Percentiles rank a stretch among this genome's conserved stretches.
phyloP scores from a whole-genome alignment of 202 grass and related monocot genomes.

The Bolboschoenoplectus hybrid region DNA sequence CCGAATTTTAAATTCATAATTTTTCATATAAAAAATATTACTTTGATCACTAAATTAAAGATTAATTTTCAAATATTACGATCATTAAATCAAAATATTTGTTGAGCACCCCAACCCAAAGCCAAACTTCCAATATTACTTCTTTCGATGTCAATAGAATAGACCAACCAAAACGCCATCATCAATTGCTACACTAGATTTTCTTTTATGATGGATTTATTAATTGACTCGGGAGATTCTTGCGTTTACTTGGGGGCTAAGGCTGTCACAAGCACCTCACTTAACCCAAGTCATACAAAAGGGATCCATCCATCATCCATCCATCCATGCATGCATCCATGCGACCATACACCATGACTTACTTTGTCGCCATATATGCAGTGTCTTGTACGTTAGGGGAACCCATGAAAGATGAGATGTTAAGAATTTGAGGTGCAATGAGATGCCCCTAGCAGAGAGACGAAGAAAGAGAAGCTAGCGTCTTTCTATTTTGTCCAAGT shows the following conservation, averaged over 20 bases:
- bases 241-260: conserved; percentile 27
- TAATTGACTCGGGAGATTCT: conserved; percentile 4
- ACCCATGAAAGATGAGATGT: neutral
- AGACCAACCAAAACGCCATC: conserved; percentile 10
- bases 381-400: conserved; percentile 37
- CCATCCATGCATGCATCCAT: neutral
- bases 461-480: neutral
- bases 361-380: conserved; percentile 1
- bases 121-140: neutral
- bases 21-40: too few relatives aligned
- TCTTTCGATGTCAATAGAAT: neutral
- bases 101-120: too few relatives aligned
- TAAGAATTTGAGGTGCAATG: neutral
- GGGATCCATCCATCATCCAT: neutral
- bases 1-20: too few relatives aligned
- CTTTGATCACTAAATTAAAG: too few relatives aligned
- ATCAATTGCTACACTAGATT: neutral
- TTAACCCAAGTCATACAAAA: conserved; percentile 21
- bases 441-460: conserved; percentile 8
- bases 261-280: conserved; percentile 11
- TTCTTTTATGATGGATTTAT: neutral
- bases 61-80: too few relatives aligned
- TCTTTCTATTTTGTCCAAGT: conserved; percentile 6
- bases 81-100: too few relatives aligned
- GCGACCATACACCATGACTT: neutral